Evolutionary conservation across 129 eudicot genomes (phyloP).

Genomic region (Sambucus nigra): DNA sequence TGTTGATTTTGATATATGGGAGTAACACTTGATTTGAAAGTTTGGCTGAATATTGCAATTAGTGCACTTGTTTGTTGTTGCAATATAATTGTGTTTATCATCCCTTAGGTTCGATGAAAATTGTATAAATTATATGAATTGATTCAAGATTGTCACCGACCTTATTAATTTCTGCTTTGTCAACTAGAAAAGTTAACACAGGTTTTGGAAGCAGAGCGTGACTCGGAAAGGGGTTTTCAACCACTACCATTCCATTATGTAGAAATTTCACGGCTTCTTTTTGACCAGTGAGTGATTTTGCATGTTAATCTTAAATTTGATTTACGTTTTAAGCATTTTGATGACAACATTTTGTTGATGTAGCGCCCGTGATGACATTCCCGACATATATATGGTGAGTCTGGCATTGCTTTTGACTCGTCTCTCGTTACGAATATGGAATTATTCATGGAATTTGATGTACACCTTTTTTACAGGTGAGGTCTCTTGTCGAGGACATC

Average conservation of each 20-base stretch:
- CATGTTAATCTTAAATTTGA: constrained; percentile 1
- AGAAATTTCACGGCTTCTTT: constrained; percentile 90
- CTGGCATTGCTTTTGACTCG: background rate
- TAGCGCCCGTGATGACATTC: constrained; percentile 88
- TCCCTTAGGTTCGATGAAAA: background rate
- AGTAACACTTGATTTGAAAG: no score
- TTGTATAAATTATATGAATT: background rate
- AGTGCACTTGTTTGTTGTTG: background rate
- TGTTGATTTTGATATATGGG: background rate
- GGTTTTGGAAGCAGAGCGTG: constrained; percentile 89
- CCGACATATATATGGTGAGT: constrained; percentile 86
- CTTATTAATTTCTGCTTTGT: constrained; percentile 16
- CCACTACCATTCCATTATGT: constrained; percentile 89
- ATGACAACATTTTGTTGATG: constrained; percentile 18
- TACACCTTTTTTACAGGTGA: constrained; percentile 41
- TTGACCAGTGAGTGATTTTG: constrained; percentile 72
- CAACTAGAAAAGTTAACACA: constrained; percentile 65
- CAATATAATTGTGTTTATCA: background rate
- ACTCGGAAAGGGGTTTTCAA: constrained; percentile 59
- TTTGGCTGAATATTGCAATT: background rate
- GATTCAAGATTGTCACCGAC: background rate
- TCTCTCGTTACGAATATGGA: background rate
- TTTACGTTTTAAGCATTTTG: constrained; percentile 6
- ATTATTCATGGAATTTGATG: constrained; percentile 1
- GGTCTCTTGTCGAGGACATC: constrained; percentile 94